A percentile compares a stretch with the other conserved stretches of the same genome.
These are phyloP conservation scores for Schizothecium vesticola DNA, from an alignment of 495 filamentous ascomycete species.

Conservation along the genomic window DNA sequence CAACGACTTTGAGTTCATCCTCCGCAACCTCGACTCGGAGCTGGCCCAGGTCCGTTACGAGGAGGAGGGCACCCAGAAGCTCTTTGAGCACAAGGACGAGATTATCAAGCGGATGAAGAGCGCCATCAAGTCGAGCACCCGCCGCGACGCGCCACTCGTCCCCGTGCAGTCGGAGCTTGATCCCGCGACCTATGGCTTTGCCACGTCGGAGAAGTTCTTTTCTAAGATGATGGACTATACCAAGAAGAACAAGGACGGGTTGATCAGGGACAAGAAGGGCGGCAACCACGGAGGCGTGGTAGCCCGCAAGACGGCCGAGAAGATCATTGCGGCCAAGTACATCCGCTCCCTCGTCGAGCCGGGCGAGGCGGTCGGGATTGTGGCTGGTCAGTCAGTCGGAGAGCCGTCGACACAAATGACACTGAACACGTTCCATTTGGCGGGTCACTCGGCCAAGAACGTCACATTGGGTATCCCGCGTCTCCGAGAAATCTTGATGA, in stretches of 20 bases:
- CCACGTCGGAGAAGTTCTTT: constrained; percentile 85
- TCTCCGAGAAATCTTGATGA: constrained; percentile 97
- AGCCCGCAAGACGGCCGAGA: constrained; percentile 70
- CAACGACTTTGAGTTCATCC: constrained; percentile 81
- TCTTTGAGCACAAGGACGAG: constrained; percentile 45
- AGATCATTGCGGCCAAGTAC: constrained; percentile 84
- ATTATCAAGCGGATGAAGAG: constrained; percentile 78
- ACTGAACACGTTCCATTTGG: constrained; percentile 99
- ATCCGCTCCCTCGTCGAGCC: constrained; percentile 90
- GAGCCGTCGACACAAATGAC: constrained; percentile 99
- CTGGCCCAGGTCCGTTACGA: constrained; percentile 44
- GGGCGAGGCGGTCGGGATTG: constrained; percentile 95
- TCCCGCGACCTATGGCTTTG: constrained; percentile 71
- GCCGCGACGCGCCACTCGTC: constrained; percentile 58
- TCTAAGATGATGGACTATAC: constrained; percentile 57
- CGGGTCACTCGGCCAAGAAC: constrained; percentile 96
- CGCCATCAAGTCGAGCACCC: constrained; percentile 62
- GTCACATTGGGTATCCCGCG: constrained; percentile 98
- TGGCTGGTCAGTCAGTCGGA: constrained; percentile 92
- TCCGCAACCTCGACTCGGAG: constrained; percentile 62
- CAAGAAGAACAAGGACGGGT: constrained; percentile 66
- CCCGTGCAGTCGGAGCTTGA: constrained; percentile 69
- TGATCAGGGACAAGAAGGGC: constrained; percentile 73
- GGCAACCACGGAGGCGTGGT: constrained; percentile 28
- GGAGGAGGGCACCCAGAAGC: constrained; percentile 29